Percentiles rank a stretch among this genome's conserved stretches.
phyloP scores from a whole-genome alignment of 768 basidiomycete genomes.

The Steccherinum ochraceum region DNA sequence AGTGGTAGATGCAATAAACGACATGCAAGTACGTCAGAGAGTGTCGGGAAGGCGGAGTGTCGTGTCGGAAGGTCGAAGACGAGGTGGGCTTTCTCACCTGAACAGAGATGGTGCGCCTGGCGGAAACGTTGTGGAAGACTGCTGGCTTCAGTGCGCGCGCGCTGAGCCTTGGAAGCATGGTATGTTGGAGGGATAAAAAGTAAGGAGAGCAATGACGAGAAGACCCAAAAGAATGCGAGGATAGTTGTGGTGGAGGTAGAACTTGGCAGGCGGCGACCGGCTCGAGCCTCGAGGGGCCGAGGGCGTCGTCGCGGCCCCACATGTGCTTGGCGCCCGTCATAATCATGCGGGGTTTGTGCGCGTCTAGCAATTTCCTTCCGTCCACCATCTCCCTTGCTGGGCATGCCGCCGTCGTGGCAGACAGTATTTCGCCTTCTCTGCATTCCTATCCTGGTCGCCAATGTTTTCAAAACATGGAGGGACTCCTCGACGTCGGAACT shows the following conservation, averaged over 20 bases:
- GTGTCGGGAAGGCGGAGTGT: background rate
- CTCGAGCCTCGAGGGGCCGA: background rate
- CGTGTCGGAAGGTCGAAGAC: background rate
- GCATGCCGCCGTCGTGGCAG: too few species aligned
- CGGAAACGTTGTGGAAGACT: background rate
- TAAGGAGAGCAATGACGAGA: background rate
- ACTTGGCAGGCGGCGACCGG: background rate
- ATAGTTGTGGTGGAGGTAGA: constrained; percentile 5
- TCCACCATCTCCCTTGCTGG: too few species aligned
- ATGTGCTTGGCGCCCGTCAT: background rate
- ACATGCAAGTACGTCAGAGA: too few species aligned
- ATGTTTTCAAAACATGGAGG: too few species aligned
- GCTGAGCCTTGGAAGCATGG: constrained; percentile 20
- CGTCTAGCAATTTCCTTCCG: too few species aligned
- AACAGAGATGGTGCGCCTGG: constrained; percentile 23
- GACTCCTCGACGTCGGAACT: too few species aligned
- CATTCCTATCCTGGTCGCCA: too few species aligned
- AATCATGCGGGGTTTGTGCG: too few species aligned
- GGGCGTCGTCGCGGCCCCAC: background rate
- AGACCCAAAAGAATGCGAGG: constrained; percentile 1
- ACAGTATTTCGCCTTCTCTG: too few species aligned
- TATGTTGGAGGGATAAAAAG: background rate
- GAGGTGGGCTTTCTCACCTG: constrained; percentile 19
- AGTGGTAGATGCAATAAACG: too few species aligned
- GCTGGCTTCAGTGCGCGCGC: constrained; percentile 14